Evolutionary conservation across 805 yeast genomes (phyloP), one percentile per base, ranked within the genome.

Genomic region (Vanderwaltozyma polyspora): DNA sequence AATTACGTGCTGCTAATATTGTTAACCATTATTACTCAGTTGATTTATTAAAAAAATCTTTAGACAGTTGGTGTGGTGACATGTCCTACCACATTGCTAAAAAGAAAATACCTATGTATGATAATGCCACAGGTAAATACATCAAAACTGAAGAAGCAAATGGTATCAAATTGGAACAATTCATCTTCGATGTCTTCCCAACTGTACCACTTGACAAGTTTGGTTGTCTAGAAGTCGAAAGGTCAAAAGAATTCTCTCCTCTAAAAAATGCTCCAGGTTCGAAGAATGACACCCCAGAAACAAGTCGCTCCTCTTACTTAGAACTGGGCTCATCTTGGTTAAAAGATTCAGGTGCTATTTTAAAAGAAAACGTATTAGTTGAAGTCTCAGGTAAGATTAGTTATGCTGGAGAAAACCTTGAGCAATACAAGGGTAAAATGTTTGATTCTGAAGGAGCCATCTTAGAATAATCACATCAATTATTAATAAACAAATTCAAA

Each of bases 11-110:
- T 4, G 99, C 95, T 18, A 91, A 91, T 60, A 91, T 91, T 43
- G 99, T 91, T 36, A 91, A 91, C 57, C 98, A 91, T 60, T 91
- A 87, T 60, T 91, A 89, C 60, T 78, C 87, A 4, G 83, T 83
- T 30, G 79, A 71, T n/a, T 72, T 86, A 49, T 64, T 91, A 48
- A 57, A 61, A 19, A 44, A 61, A 22, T 65, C 66, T 60, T 66
- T 86, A 40, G 78, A 80, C 4, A 52, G 64, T 19, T 87, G 95
- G 95, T 70, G 74, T 43, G 55, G 70, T 3, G 65, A 59, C 45
- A 68, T 91, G 51, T 96, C 97, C n/a, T 89, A 79, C 64, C 99
- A 91, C 59, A 74, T 89, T 53, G 98, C 99, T 16, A 72, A 69
- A 55, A 91, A 91, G 71, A 89, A 86, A 64, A 84, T 91, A 42